Evolutionary conservation across 2,329 filamentous ascomycete genomes (phyloP), one percentile per base, ranked within the genome.

Genomic region (Pestalotiopsis fici): DNA sequence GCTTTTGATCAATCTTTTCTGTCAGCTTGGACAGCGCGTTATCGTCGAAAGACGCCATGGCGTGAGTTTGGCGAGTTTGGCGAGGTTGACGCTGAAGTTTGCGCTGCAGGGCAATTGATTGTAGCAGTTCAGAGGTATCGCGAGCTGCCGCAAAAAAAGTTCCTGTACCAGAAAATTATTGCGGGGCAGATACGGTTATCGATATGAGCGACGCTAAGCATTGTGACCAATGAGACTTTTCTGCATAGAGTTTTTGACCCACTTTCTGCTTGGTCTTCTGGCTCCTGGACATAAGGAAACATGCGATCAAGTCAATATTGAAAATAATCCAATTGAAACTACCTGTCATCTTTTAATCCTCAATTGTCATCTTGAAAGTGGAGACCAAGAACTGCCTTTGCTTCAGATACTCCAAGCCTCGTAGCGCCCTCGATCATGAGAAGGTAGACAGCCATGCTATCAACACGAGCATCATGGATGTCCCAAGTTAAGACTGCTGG

Each of bases 1-100:
- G 80, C 65, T 82, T 83, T 71, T 85, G 81, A 72, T 89, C 86
- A 69, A 90, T 87, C 74, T 84, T 86, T 39, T 84, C 82, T 4
- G 87, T 90, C 72, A 90, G 76, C 68, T 85, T 81, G 7, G 82
- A 81, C 66, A 90, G 77, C 5, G 86, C 80, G 47, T 81, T 78
- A 68, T 86, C 82, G 69, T 88, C 82, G 68, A 90, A 85, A 35
- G 73, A 72, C 31, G 80, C 77, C 69, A 81, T 74, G 63, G 37
- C 54, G 35, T 37, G 3, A 28, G 0, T 43, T 13, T 28, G 31
- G 31, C 31, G 31, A 11, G 31, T 35, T 15, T 18, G 39, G 31
- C 6, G 13, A 9, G 5, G 13, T 13, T 31, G n/a, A 15, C 27
- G 13, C 55, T 15, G 27, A 57, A 57, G 7, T 64, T 13, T 6